Evolutionary conservation across 495 filamentous ascomycete species (phyloP), one percentile per base, ranked within the genome.

Genomic region (Tuber umbilicatum): DNA sequence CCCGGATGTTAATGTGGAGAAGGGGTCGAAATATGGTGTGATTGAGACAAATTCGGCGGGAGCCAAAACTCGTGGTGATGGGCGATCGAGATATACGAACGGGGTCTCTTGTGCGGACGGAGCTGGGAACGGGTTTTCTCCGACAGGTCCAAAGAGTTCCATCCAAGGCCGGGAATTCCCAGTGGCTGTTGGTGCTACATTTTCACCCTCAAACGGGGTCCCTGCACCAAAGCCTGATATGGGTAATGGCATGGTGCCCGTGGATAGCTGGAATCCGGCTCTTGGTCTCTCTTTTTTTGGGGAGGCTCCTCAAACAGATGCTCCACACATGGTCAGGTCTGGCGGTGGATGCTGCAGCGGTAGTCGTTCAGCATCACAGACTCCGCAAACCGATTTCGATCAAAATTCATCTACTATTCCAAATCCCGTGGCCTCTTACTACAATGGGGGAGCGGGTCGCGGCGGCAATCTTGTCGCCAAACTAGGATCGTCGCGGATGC

Each of bases 1-100:
- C 45, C 40, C 72, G 27, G 77, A 79, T 72, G 69, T 70, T 42
- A 78, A 74, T 70, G 47, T 40, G 50, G 75, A 78, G 41, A 47
- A 40, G 35, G 55, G 55, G 7, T 64, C 55, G 55, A 31, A 31
- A 27, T 64, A 64, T 64, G 27, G 31, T 64, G 10, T 35, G 27
- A 35, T 64, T 31, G 55, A 35, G 27, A 17, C 55, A 16, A 5
- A 19, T 64, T 35, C 35, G 55, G 7, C 31, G 55, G 31, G 31
- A 2, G 55, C 5, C 16, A 17, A 31, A 35, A 64, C 12, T 16
- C 27, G 31, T 31, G 12, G 55, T 64, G 55, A 35, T 35, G 55
- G 27, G 27, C 55, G 55, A 35, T 64, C 55, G 55, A 19, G 31
- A 35, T 64, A 64, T 35, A 64, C 55, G 2, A 64, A 35, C 35